Evolutionary conservation across 1,284 basidiomycete species (phyloP), one percentile per base, ranked within the genome.

Genomic region (Vanrija humicola): DNA sequence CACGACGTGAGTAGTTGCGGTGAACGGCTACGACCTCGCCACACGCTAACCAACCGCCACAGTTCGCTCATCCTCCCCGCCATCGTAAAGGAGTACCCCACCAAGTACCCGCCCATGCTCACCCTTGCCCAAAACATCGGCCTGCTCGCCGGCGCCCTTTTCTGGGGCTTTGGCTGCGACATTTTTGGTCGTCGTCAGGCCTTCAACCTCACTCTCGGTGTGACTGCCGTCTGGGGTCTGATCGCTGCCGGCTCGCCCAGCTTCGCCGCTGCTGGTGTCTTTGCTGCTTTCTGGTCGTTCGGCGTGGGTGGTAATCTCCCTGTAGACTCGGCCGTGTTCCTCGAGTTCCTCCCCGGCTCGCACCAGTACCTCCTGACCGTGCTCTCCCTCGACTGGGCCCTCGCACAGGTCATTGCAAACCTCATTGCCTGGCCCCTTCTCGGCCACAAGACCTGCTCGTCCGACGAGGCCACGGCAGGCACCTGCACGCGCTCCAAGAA

Each of bases 371-470:
- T 84, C 25, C 73, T 86, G 39, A 86, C 84, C 0, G 74, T 86
- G 23, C 78, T 86, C 1, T 84, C 83, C 14, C 79, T 82, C 39
- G 86, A 83, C 79, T 86, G 85, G 85, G 82, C 83, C 5, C 64
- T 85, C 16, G 85, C 84, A 0, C 69, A 71, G 52, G 59, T 69
- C 15, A 16, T 69, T 34, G 65, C 64, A 0, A 64, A 63, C 6
- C 52, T 68, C 9, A 56, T 69, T 39, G 68, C 68, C 2, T 69
- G 67, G 69, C 66, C 66, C 0, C 45, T 65, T 9, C 59, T 69
- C 14, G 69, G 66, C 18, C 53, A 64, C 48, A 45, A 58, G 39
- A 61, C 65, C 16, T 66, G 66, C 49, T 43, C n/a, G n/a, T n/a
- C n/a, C n/a, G n/a, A n/a, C n/a, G n/a, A n/a, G n/a, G n/a, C n/a